Percentiles rank a stretch among this genome's conserved stretches.
Evolutionary conservation across 768 basidiomycete genomes (phyloP).

Genomic region (Auricularia sp.): DNA sequence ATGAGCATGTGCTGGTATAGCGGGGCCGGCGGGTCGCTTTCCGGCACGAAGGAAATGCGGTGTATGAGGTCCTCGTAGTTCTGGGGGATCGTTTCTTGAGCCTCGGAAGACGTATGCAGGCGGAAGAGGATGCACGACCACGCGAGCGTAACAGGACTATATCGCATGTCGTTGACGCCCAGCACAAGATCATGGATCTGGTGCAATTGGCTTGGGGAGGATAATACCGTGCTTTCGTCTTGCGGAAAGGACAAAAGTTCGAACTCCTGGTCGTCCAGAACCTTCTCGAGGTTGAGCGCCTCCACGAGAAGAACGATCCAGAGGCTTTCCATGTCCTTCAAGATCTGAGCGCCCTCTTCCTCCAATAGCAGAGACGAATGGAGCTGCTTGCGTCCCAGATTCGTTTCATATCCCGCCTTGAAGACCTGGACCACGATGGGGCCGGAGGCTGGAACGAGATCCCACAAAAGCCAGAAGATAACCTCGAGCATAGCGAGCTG

Average conservation of each 20-base stretch:
- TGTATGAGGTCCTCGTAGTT: conserved; percentile 47
- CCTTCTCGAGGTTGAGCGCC: conserved; percentile 65
- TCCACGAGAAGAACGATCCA: conserved; percentile 78
- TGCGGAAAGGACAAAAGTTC: conserved; percentile 42
- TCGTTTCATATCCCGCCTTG: conserved; percentile 51
- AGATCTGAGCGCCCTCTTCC: conserved; percentile 56
- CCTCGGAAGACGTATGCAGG: conserved; percentile 38
- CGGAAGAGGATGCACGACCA: conserved; percentile 80
- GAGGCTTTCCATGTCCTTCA: conserved; percentile 56
- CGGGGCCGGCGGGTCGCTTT: neutral
- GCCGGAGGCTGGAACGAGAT: conserved; percentile 54
- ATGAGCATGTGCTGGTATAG: conserved; percentile 36
- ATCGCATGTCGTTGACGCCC: conserved; percentile 49
- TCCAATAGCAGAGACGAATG: conserved; percentile 60
- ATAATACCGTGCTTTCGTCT: conserved; percentile 25
- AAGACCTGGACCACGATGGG: conserved; percentile 52
- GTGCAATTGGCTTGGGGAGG: conserved; percentile 50
- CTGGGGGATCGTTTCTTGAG: conserved; percentile 42
- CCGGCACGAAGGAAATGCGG: conserved; percentile 26
- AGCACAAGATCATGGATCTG: conserved; percentile 59
- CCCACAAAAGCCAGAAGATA: conserved; percentile 85
- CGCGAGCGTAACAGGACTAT: conserved; percentile 60
- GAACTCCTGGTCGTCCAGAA: conserved; percentile 39
- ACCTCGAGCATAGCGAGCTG: conserved; percentile 77
- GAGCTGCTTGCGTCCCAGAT: conserved; percentile 53